phyloP scores from a whole-genome alignment of 306 rosid genomes.

The Argentina anserina region DNA sequence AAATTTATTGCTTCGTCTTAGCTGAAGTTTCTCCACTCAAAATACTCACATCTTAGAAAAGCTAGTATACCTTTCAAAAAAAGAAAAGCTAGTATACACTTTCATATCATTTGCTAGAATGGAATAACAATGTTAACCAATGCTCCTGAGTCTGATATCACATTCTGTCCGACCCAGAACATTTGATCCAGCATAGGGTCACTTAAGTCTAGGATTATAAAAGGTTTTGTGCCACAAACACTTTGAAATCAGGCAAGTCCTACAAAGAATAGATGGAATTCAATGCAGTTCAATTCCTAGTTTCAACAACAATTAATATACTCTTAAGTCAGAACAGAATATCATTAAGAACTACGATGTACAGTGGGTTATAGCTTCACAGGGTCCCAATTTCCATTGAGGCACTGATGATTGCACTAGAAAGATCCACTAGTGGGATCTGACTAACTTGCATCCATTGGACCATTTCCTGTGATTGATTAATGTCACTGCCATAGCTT shows the following conservation, averaged over 20 bases:
- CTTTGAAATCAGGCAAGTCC: not conserved
- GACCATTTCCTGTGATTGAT: not conserved
- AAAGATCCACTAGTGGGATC: conserved; percentile 10
- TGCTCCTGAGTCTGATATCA: too few species aligned
- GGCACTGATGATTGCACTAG: not conserved
- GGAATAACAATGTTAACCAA: too few species aligned
- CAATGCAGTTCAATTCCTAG: not conserved
- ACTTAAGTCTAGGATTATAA: not conserved
- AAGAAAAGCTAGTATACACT: too few species aligned
- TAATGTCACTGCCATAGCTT: conserved; percentile 3
- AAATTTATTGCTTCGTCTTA: too few species aligned
- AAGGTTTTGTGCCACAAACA: not conserved
- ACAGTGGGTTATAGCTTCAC: not conserved
- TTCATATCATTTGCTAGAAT: too few species aligned
- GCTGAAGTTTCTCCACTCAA: too few species aligned
- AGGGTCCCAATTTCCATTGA: not conserved
- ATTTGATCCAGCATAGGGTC: not conserved
- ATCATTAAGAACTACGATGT: not conserved
- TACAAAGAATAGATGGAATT: not conserved
- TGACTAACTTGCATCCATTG: conserved; percentile 2
- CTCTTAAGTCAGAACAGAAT: not conserved
- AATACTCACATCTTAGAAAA: too few species aligned
- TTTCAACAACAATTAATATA: not conserved
- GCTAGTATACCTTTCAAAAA: too few species aligned
- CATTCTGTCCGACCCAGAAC: too few species aligned